Evolutionary conservation across 2,329 filamentous ascomycete genomes (phyloP).

Genomic region (Cladophialophora carrionii): DNA sequence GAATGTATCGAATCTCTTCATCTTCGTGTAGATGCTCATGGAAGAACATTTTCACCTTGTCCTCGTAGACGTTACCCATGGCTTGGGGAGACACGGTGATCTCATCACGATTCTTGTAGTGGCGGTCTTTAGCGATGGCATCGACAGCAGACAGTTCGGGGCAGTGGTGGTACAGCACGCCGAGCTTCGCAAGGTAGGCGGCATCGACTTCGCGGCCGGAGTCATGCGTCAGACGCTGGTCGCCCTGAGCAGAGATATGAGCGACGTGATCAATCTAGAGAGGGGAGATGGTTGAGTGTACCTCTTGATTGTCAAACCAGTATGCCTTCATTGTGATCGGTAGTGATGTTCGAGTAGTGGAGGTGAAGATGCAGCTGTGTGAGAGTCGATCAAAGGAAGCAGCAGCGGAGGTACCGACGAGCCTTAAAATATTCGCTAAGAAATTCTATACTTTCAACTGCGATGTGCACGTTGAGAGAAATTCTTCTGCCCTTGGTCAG

Average conservation of each 20-base stretch:
- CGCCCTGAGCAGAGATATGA: constrained; percentile 63
- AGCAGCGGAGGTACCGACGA: neutral
- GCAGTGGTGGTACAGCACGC: constrained; percentile 77
- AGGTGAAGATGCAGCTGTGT: neutral
- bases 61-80: constrained; percentile 86
- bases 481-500: constrained; percentile 22
- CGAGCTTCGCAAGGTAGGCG: constrained; percentile 70
- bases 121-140: constrained; percentile 70
- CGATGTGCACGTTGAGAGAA: constrained; percentile 20
- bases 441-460: neutral
- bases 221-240: constrained; percentile 90
- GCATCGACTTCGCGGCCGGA: constrained; percentile 71
- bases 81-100: constrained; percentile 83
- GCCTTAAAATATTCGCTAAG: constrained; percentile 7
- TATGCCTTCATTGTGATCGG: constrained; percentile 66
- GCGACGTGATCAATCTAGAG: constrained; percentile 11
- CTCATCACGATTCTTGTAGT: constrained; percentile 94
- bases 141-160: constrained; percentile 70
- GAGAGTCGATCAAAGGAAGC: neutral
- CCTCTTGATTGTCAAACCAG: constrained; percentile 69
- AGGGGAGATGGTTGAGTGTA: constrained; percentile 43
- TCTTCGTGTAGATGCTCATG: constrained; percentile 96
- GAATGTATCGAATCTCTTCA: constrained; percentile 95
- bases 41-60: constrained; percentile 93
- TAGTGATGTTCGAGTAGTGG: neutral